Percentiles rank a stretch among this genome's conserved stretches.
Evolutionary conservation across 768 basidiomycete species (phyloP).

Genomic region (Suillus decipiens): DNA sequence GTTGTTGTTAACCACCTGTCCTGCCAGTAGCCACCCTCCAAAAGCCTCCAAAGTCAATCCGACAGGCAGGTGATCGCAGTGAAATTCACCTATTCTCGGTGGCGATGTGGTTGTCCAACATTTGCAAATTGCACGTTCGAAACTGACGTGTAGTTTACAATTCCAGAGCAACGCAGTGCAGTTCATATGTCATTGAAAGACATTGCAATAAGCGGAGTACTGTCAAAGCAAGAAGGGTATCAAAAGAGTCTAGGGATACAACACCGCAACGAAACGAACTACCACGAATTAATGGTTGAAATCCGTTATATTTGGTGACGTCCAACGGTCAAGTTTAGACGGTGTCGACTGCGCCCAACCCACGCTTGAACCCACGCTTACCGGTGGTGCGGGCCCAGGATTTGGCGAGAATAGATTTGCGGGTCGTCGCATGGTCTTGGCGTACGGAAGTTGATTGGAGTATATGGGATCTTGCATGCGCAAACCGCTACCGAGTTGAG

Average conservation of each 20-base stretch:
- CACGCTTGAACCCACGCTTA: constrained; percentile 31
- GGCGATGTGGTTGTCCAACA: neutral
- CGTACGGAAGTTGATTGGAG: constrained; percentile 1
- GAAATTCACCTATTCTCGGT: neutral
- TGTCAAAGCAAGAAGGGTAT: constrained; percentile 12
- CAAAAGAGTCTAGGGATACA: constrained; percentile 13
- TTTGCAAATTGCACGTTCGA: neutral
- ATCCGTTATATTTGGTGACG: neutral
- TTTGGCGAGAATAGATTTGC: constrained; percentile 50
- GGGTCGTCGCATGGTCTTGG: constrained; percentile 44
- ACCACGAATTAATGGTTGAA: constrained; percentile 2
- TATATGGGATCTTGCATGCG: constrained; percentile 47
- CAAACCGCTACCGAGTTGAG: constrained; percentile 44
- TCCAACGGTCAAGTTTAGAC: constrained; percentile 4
- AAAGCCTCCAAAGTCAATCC: neutral
- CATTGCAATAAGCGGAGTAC: constrained; percentile 3
- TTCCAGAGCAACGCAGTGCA: neutral
- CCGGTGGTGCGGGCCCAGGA: constrained; percentile 36
- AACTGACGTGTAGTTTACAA: neutral
- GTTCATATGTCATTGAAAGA: neutral
- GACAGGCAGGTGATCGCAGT: neutral
- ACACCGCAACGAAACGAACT: neutral
- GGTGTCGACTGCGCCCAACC: constrained; percentile 5
- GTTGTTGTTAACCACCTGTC: neutral
- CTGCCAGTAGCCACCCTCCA: neutral